phyloP scores from a whole-genome alignment of 2,329 filamentous ascomycete genomes.

The Torrubiellomyces zombiae region DNA sequence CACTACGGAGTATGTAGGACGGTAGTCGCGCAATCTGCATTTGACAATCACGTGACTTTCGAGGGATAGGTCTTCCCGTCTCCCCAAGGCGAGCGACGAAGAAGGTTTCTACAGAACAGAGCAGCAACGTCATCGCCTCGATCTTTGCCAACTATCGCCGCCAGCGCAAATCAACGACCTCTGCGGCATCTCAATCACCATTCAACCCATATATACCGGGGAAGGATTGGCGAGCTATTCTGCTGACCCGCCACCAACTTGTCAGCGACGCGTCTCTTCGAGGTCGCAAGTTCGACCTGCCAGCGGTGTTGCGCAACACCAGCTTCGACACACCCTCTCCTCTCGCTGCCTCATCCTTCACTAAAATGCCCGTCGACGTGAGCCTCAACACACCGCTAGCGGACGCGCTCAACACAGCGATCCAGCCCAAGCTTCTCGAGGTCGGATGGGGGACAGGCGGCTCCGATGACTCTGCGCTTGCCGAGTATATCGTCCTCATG shows the following conservation, averaged over 20 bases:
- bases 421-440: constrained; percentile 84
- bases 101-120: background rate
- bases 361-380: constrained; percentile 61
- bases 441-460: constrained; percentile 79
- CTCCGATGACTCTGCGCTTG: constrained; percentile 61
- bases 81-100: too few relatives aligned
- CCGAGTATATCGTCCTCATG: constrained; percentile 96
- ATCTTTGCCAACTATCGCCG: constrained; percentile 1
- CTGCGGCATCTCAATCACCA: constrained; percentile 5
- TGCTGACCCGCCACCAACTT: too few relatives aligned
- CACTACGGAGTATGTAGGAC: too few relatives aligned
- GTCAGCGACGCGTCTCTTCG: too few relatives aligned
- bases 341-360: constrained; percentile 1
- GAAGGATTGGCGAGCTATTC: too few relatives aligned
- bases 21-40: too few relatives aligned
- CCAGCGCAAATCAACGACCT: constrained; percentile 3
- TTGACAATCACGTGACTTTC: too few relatives aligned
- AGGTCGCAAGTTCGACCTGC: background rate
- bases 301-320: background rate
- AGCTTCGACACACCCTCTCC: background rate
- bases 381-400: constrained; percentile 67
- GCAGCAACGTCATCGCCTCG: constrained; percentile 2
- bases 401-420: constrained; percentile 62
- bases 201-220: background rate
- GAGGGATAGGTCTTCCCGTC: too few relatives aligned